Percentiles rank a stretch among this genome's conserved stretches.
phyloP scores from a whole-genome alignment of 2,329 filamentous ascomycete species.

The Colletotrichum agaves region DNA sequence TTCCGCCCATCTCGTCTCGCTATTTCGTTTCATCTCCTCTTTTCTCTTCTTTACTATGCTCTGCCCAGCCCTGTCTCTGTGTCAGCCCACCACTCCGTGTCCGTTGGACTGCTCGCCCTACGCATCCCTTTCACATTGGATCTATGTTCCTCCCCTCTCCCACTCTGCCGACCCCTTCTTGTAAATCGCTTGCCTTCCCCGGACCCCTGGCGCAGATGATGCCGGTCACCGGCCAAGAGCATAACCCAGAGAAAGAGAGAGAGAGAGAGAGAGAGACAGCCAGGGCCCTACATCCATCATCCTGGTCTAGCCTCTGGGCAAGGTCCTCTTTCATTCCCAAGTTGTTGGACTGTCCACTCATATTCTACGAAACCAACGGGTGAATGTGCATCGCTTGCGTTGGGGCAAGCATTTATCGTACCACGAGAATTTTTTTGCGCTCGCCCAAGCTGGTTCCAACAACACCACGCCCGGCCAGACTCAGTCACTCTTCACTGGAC shows the following conservation, averaged over 20 bases:
- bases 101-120: too few relatives aligned
- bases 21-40: too few relatives aligned
- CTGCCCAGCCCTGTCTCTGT: too few relatives aligned
- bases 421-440: slow-evolving; percentile 11
- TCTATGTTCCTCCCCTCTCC: too few relatives aligned
- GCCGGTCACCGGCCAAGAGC: slow-evolving; percentile 16
- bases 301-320: slow-evolving; percentile 23
- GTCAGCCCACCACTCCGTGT: too few relatives aligned
- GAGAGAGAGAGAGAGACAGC: background rate
- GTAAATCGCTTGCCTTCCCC: background rate
- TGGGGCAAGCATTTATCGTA: slow-evolving; percentile 37
- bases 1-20: too few relatives aligned
- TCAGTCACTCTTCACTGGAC: too few relatives aligned
- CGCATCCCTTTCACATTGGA: too few relatives aligned
- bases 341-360: slow-evolving; percentile 35
- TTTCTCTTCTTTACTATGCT: too few relatives aligned
- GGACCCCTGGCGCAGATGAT: slow-evolving; percentile 27
- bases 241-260: background rate
- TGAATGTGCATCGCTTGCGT: slow-evolving; percentile 30
- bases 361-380: background rate
- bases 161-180: background rate
- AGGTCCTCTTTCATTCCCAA: slow-evolving; percentile 35
- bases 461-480: slow-evolving; percentile 8
- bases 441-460: slow-evolving; percentile 7
- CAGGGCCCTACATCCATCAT: slow-evolving; percentile 9